A percentile compares a stretch with the other conserved stretches of the same genome.
Evolutionary conservation across 1,284 basidiomycete species (phyloP).

Genomic region (Cutaneotrichosporon dermatis): DNA sequence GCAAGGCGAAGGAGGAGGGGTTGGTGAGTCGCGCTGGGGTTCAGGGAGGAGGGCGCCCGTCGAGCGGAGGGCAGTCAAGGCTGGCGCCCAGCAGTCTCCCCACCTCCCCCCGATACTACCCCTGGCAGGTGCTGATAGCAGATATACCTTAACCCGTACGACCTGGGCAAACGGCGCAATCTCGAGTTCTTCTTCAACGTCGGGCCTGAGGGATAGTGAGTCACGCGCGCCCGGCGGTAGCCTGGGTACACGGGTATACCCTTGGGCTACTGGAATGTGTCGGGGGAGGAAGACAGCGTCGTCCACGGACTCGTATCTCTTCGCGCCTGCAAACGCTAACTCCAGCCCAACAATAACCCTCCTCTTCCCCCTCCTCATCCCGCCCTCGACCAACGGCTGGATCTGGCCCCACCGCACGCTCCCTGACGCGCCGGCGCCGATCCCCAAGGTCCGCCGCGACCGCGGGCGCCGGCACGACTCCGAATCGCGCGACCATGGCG

Average conservation of each 20-base stretch:
- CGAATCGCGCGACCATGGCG: too few relatives aligned
- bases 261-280: too few relatives aligned
- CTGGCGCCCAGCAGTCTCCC: too few relatives aligned
- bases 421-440: neutral
- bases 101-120: too few relatives aligned
- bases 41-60: neutral
- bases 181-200: constrained; percentile 84
- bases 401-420: constrained; percentile 51
- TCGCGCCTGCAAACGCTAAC: neutral
- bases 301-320: too few relatives aligned
- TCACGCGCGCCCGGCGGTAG: constrained; percentile 19
- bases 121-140: constrained; percentile 31
- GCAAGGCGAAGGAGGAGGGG: constrained; percentile 63
- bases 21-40: constrained; percentile 55
- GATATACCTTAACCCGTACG: constrained; percentile 85
- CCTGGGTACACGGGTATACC: too few relatives aligned
- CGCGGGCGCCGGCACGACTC: too few relatives aligned
- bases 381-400: constrained; percentile 80
- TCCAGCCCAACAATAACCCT: constrained; percentile 68
- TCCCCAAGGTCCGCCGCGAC: too few relatives aligned
- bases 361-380: constrained; percentile 71
- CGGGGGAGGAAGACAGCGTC: too few relatives aligned
- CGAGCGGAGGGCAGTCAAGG: too few relatives aligned
- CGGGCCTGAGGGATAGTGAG: constrained; percentile 72
- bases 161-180: constrained; percentile 73